A percentile compares a stretch with the other conserved stretches of the same genome.
Conservation (phyloP, 140 eudicot species). For the Senecio squalidus region DNA sequence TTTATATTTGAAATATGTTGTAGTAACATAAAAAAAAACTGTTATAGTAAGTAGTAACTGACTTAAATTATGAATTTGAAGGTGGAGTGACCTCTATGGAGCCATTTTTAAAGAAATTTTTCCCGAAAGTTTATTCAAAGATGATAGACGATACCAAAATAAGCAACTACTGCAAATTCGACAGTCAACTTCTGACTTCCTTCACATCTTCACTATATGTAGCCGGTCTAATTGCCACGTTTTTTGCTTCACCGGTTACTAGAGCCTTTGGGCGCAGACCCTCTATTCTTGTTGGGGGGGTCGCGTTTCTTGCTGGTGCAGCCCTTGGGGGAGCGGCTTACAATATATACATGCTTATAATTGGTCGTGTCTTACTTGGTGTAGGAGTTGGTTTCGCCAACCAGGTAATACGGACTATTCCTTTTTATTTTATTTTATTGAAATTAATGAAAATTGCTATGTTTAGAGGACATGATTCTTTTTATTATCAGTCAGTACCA, state of each 20-base stretch:
- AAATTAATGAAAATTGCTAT: no score
- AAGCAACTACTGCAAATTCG: slow-evolving; percentile 73
- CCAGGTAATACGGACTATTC: slow-evolving; percentile 34
- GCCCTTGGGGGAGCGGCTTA: slow-evolving; percentile 54
- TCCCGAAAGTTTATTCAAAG: slow-evolving; percentile 41
- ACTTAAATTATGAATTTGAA: slow-evolving; percentile 16
- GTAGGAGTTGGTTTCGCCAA: slow-evolving; percentile 69
- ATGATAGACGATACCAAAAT: slow-evolving; percentile 37
- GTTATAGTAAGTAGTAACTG: slow-evolving; percentile 9
- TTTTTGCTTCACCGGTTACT: slow-evolving; percentile 58
- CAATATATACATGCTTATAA: slow-evolving; percentile 51
- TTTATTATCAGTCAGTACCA: slow-evolving; percentile 45
- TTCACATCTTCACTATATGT: slow-evolving; percentile 64
- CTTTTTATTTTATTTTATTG: not conserved
- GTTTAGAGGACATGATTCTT: not conserved
- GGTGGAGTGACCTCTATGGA: slow-evolving; percentile 84
- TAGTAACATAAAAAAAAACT: no score
- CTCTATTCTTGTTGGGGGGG: slow-evolving; percentile 63
- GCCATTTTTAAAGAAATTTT: slow-evolving; percentile 51
- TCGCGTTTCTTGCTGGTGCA: slow-evolving; percentile 52
- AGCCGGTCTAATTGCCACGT: slow-evolving; percentile 62
- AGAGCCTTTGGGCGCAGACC: slow-evolving; percentile 54
- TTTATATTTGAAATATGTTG: no score
- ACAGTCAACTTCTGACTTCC: slow-evolving; percentile 51
- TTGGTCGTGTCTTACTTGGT: slow-evolving; percentile 76